phyloP scores from a whole-genome alignment of 2,329 filamentous ascomycete genomes.

The Zymoseptoria passerinii region DNA sequence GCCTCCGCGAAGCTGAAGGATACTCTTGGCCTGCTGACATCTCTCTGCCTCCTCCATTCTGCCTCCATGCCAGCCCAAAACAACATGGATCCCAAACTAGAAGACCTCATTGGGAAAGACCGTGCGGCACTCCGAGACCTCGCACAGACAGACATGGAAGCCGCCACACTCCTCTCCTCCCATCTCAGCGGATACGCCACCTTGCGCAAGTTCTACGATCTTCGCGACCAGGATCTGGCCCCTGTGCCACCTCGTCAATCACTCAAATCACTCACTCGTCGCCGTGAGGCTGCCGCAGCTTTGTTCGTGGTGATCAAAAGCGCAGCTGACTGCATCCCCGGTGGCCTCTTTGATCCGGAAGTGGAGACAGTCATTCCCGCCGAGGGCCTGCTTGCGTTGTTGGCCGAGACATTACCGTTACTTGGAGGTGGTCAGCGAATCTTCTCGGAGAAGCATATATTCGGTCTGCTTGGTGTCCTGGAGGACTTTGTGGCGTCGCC shows the following conservation, averaged over 20 bases:
- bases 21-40: constrained; percentile 77
- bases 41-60: constrained; percentile 79
- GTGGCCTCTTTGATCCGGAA: constrained; percentile 75
- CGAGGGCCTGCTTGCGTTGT: constrained; percentile 72
- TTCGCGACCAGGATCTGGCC: constrained; percentile 61
- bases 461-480: constrained; percentile 20
- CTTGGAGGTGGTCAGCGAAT: constrained; percentile 48
- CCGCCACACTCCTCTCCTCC: constrained; percentile 72
- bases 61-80: constrained; percentile 63
- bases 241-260: constrained; percentile 23
- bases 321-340: constrained; percentile 82
- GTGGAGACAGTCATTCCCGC: constrained; percentile 79
- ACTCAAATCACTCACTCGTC: constrained; percentile 50
- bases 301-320: constrained; percentile 77
- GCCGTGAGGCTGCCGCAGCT: constrained; percentile 62
- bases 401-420: constrained; percentile 77
- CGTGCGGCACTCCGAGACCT: constrained; percentile 63
- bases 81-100: constrained; percentile 66
- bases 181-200: constrained; percentile 90
- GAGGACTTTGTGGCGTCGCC: constrained; percentile 25
- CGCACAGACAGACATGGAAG: constrained; percentile 67
- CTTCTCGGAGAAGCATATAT: constrained; percentile 22
- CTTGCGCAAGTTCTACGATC: constrained; percentile 78
- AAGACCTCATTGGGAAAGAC: constrained; percentile 61
- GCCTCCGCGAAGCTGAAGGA: constrained; percentile 70